Conservation (phyloP, 2,329 filamentous ascomycete genomes). For the Cercospora beticola region DNA sequence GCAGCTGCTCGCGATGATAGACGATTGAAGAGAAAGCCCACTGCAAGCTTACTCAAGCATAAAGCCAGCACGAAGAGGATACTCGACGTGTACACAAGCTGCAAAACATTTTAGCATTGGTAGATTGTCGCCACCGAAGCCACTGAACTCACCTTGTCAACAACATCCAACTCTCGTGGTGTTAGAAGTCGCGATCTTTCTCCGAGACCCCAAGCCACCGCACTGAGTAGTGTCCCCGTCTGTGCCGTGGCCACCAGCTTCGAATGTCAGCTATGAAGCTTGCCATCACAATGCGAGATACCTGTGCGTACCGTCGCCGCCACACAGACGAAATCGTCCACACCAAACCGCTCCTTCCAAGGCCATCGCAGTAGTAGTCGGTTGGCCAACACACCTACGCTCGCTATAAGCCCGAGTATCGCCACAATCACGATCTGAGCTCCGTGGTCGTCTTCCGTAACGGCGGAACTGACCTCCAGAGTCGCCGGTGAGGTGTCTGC, state of each 20-base stretch:
- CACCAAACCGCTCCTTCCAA: background rate
- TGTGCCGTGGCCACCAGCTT: background rate
- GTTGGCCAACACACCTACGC: constrained; percentile 1
- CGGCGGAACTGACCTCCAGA: constrained; percentile 19
- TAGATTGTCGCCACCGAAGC: background rate
- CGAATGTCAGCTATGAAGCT: background rate
- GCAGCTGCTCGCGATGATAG: constrained; percentile 17
- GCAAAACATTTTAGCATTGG: background rate
- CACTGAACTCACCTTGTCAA: constrained; percentile 3
- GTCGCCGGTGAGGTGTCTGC: constrained; percentile 10
- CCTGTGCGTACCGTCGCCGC: background rate
- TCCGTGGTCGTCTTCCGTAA: constrained; percentile 21
- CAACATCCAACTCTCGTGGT: background rate
- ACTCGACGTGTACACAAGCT: constrained; percentile 23
- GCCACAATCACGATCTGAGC: constrained; percentile 17
- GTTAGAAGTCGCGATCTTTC: background rate
- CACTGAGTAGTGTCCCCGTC: constrained; percentile 6
- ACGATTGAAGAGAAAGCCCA: constrained; percentile 20
- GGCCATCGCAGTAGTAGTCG: constrained; percentile 13
- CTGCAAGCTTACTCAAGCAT: constrained; percentile 22
- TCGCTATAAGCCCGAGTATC: constrained; percentile 22
- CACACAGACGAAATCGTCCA: constrained; percentile 13
- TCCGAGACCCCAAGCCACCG: constrained; percentile 6
- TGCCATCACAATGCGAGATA: background rate
- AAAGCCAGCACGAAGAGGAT: constrained; percentile 20